Evolutionary conservation across 2,329 filamentous ascomycete genomes (phyloP).

Genomic region (Trichoderma koningii): DNA sequence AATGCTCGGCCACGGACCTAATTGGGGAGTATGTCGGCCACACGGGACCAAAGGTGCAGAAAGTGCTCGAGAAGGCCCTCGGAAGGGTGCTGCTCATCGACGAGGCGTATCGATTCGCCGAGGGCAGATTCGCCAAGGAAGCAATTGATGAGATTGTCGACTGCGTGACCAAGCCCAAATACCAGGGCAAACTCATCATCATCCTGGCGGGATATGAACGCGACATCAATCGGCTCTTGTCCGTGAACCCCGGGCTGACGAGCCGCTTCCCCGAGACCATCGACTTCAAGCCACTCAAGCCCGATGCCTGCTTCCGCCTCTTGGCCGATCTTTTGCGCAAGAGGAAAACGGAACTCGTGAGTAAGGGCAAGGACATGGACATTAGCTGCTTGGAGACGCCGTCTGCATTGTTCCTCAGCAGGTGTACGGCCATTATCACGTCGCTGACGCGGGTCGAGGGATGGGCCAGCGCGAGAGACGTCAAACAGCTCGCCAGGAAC

Average conservation of each 20-base stretch:
- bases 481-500: conserved; percentile 54
- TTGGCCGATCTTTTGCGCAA: conserved; percentile 45
- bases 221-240: conserved; percentile 66
- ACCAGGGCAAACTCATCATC: conserved; percentile 61
- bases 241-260: conserved; percentile 62
- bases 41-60: conserved; percentile 65
- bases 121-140: conserved; percentile 59
- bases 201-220: conserved; percentile 70
- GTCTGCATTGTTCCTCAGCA: conserved; percentile 8
- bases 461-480: conserved; percentile 67
- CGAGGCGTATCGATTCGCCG: conserved; percentile 66
- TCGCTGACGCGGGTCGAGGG: conserved; percentile 46
- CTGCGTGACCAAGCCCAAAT: conserved; percentile 56
- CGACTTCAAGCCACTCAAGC: conserved; percentile 52
- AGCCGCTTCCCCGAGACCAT: conserved; percentile 66
- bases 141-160: conserved; percentile 58
- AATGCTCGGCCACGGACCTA: conserved; percentile 68
- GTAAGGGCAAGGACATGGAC: conserved; percentile 32
- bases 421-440: conserved; percentile 40
- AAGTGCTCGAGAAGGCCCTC: conserved; percentile 60
- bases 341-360: conserved; percentile 31
- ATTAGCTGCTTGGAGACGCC: conserved; percentile 35
- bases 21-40: conserved; percentile 70
- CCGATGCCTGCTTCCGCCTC: conserved; percentile 44
- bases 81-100: conserved; percentile 72